Evolutionary conservation across 306 rosid genomes (phyloP).

Genomic region (Adenanthera pavonina): DNA sequence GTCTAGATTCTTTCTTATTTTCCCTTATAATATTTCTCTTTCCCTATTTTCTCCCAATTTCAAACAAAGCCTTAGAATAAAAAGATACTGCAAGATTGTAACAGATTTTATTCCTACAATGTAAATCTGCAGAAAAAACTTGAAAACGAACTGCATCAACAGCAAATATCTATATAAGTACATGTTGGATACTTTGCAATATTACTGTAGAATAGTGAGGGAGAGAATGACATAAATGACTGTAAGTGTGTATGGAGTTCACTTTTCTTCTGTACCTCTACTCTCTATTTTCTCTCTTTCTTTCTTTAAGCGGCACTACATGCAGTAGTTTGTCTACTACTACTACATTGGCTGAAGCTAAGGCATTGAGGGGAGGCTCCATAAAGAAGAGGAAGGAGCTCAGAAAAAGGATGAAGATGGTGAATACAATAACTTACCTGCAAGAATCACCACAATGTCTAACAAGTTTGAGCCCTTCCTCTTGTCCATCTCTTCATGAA

Average conservation of each 20-base stretch:
- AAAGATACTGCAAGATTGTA: too few species aligned
- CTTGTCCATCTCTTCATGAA: slow-evolving; percentile 53
- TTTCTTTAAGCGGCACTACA: not conserved
- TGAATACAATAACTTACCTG: slow-evolving; percentile 64
- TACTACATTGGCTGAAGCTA: slow-evolving; percentile 44
- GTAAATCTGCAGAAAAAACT: too few species aligned
- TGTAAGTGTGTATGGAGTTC: not conserved
- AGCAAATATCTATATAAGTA: too few species aligned
- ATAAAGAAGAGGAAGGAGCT: slow-evolving; percentile 62
- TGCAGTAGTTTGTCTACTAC: not conserved
- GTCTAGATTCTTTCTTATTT: too few species aligned
- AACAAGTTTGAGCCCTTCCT: slow-evolving; percentile 75
- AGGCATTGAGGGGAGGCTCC: slow-evolving; percentile 73
- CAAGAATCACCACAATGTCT: slow-evolving; percentile 64
- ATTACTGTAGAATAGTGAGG: not conserved
- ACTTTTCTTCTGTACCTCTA: not conserved
- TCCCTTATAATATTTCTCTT: too few species aligned
- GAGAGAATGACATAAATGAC: not conserved
- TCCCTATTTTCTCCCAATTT: too few species aligned
- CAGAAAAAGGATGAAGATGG: slow-evolving; percentile 58
- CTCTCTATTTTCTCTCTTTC: not conserved
- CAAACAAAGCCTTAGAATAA: too few species aligned
- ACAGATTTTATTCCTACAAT: too few species aligned
- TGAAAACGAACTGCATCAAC: not conserved
- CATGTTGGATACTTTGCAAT: not conserved